phyloP scores from a whole-genome alignment of 805 yeast genomes.

The Yarrowia sp. region DNA sequence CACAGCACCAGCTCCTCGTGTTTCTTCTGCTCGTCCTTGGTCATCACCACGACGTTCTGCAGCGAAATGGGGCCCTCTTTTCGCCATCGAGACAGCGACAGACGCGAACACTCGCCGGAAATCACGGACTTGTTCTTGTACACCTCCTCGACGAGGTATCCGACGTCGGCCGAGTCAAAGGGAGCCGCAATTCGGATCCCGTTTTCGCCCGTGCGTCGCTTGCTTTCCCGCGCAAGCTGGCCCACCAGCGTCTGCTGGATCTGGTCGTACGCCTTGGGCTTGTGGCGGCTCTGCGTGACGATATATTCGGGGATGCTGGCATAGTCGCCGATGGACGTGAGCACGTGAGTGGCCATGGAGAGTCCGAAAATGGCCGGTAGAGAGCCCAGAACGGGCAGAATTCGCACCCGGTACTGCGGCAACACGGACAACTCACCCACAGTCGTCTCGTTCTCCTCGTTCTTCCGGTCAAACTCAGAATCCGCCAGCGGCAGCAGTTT shows the following conservation, averaged over 20 bases:
- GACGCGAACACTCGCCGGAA: conserved; percentile 78
- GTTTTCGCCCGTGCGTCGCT: conserved; percentile 63
- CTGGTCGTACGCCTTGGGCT: conserved; percentile 84
- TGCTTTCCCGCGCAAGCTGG: conserved; percentile 62
- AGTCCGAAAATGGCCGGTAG: conserved; percentile 97
- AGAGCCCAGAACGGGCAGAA: conserved; percentile 94
- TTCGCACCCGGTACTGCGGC: conserved; percentile 89
- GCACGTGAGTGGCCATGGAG: conserved; percentile 81
- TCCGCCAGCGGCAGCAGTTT: conserved; percentile 83
- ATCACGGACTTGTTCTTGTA: conserved; percentile 91
- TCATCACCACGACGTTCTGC: conserved; percentile 86
- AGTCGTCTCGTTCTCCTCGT: conserved; percentile 43
- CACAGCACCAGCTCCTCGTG: conserved; percentile 78
- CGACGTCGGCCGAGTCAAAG: conserved; percentile 64
- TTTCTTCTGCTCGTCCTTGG: conserved; percentile 79
- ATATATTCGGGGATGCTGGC: conserved; percentile 50
- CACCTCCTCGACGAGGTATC: conserved; percentile 87
- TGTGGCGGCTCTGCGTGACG: conserved; percentile 66
- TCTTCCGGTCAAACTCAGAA: conserved; percentile 78
- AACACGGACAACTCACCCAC: conserved; percentile 88
- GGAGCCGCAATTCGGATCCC: conserved; percentile 74
- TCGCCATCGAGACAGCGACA: conserved; percentile 86
- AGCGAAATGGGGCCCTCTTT: conserved; percentile 65
- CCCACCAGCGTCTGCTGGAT: conserved; percentile 83
- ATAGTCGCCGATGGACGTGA: conserved; percentile 83